Conservation (phyloP, 1,284 basidiomycete species). For the Rhodofomes roseus region DNA sequence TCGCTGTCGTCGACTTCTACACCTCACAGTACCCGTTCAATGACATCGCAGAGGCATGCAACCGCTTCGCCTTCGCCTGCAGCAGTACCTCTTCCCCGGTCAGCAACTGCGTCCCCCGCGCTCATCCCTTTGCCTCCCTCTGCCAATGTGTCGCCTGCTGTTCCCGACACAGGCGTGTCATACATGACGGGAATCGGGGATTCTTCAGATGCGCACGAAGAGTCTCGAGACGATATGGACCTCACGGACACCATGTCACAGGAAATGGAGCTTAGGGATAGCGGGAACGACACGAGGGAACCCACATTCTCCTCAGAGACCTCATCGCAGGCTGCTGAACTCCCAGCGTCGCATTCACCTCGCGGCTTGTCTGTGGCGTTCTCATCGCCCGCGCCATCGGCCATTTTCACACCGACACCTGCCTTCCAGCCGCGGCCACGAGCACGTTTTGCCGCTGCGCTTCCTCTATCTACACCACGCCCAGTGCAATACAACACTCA, state of each 20-base stretch:
- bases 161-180: conserved; percentile 9
- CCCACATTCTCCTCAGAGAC: conserved; percentile 67
- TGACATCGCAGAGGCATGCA: conserved; percentile 33
- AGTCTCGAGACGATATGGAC: conserved; percentile 4
- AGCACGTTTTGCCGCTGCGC: conserved; percentile 53
- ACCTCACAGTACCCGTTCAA: conserved; percentile 51
- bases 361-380: conserved; percentile 40
- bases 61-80: conserved; percentile 47
- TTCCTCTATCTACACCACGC: conserved; percentile 15
- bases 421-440: conserved; percentile 54
- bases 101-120: conserved; percentile 44
- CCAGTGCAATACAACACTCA: conserved; percentile 23
- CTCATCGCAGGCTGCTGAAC: conserved; percentile 11
- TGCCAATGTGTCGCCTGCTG: conserved; percentile 45
- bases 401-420: conserved; percentile 57
- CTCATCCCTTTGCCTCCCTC: conserved; percentile 57
- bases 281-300: conserved; percentile 30
- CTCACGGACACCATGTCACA: conserved; percentile 3
- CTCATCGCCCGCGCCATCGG: conserved; percentile 30
- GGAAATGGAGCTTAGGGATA: conserved; percentile 7
- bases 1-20: conserved; percentile 62
- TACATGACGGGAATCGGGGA: conserved; percentile 1
- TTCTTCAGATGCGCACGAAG: background rate
- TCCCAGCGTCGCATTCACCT: conserved; percentile 20
- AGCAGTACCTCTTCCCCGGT: conserved; percentile 22